phyloP scores from a whole-genome alignment of 2,329 filamentous ascomycete species.

The Trichophyton verrucosum region DNA sequence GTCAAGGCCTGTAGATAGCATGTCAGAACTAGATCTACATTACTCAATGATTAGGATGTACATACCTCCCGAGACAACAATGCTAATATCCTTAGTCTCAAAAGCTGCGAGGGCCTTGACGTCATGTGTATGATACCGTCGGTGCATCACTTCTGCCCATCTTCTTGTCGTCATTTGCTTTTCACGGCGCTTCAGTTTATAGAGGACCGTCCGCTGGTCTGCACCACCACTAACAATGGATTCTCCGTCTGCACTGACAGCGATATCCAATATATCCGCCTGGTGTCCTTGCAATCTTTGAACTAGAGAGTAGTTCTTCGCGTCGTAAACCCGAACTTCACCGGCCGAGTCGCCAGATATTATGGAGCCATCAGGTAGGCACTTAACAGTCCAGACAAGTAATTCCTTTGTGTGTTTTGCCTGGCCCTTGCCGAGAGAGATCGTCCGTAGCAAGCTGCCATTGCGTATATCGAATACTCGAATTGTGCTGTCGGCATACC shows the following conservation, averaged over 20 bases:
- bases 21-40: constrained; percentile 3
- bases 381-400: constrained; percentile 87
- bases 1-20: constrained; percentile 55
- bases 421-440: constrained; percentile 73
- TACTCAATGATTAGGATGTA: not conserved
- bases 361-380: constrained; percentile 74
- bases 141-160: constrained; percentile 79
- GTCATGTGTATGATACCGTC: constrained; percentile 82
- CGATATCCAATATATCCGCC: constrained; percentile 82
- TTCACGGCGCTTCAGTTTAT: constrained; percentile 47
- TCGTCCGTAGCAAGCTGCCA: constrained; percentile 61
- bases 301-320: constrained; percentile 75
- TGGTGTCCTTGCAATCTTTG: constrained; percentile 80
- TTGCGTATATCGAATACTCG: constrained; percentile 77
- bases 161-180: constrained; percentile 45
- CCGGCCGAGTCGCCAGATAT: constrained; percentile 92
- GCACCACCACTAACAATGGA: constrained; percentile 83
- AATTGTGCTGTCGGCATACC: constrained; percentile 94
- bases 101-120: constrained; percentile 90
- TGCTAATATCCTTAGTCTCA: constrained; percentile 69
- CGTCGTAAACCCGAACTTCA: constrained; percentile 86
- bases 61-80: constrained; percentile 79
- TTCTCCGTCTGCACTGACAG: constrained; percentile 64
- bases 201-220: constrained; percentile 75
- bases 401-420: constrained; percentile 68